Base-by-base conservation (phyloP, 495 filamentous ascomycete genomes). In the Podospora tetraspora region DNA sequence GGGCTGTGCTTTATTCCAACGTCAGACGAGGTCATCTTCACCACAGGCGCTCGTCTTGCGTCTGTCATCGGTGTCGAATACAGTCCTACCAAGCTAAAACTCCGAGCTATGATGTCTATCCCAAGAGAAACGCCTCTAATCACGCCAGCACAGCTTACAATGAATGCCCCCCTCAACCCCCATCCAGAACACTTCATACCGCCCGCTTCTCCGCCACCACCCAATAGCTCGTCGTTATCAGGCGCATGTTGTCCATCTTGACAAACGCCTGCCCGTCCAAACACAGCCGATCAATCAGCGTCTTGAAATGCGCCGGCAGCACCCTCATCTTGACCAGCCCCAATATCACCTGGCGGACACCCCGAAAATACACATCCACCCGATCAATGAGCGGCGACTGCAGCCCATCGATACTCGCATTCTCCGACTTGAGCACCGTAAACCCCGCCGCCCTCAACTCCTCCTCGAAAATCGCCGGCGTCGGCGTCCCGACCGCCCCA, bases 401-500 rank as follows among this genome's bases (percentile, higher is more conserved):
- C 52, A 88, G 69, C 23, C 84, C 86, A 70, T 82, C 84, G 69
- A 86, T 80, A 68, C 85, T 86, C 29, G 86, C 84, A 66, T 87
- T 88, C 59, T 87, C 83, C 16, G 85, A 86, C 43, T 74, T 78
- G 22, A 84, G 70, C 32, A 88, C 81, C 19, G 72, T 73, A 73
- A 89, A 89, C 0, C 86, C 86, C 24, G 86, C 83, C 6, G 79
- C 76, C 52, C 75, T 77, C 9, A 88, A 79, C 19, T 82, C 85
- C 66, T 73, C 74, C 74, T 86, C 85, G 27, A 89, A 75, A 56
- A 73, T 82, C 32, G 78, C 74, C 25, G 84, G 85, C 27, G 86
- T 89, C 37, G 86, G 86, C 16, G 86, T 89, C 34, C 86, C 86
- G 19, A 89, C 86, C 43, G 86, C 86, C 37, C 86, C 86, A 68